Evolutionary conservation across 139 green algal genomes (phyloP).

Genomic region (Asterochloris sp.): DNA sequence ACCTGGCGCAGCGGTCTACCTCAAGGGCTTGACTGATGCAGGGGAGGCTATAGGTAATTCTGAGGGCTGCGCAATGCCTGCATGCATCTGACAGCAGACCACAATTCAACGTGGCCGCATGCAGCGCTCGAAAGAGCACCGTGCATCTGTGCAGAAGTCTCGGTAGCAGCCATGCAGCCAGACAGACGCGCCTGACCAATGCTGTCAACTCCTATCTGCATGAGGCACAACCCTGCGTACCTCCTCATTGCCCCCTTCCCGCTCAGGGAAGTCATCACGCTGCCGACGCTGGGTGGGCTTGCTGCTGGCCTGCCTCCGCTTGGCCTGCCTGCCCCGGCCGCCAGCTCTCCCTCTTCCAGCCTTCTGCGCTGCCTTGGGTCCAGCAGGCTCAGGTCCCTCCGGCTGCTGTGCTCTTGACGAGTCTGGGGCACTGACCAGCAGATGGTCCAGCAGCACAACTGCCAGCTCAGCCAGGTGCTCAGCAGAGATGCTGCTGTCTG

Average conservation of each 20-base stretch:
- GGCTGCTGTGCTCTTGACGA: neutral
- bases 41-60: neutral
- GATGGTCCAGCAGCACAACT: neutral
- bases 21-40: neutral
- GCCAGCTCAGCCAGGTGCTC: neutral
- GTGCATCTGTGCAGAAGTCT: no score
- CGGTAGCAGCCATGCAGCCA: no score
- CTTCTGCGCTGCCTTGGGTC: slow-evolving; percentile 3
- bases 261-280: neutral
- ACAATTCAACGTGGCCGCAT: neutral
- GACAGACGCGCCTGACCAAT: no score
- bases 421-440: neutral
- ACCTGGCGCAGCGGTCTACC: neutral
- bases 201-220: no score
- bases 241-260: no score
- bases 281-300: neutral
- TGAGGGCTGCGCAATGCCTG: neutral
- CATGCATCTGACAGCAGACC: neutral
- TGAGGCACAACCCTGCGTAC: no score
- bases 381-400: neutral
- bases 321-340: neutral
- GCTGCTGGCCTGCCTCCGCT: neutral
- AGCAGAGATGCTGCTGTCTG: neutral
- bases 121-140: neutral
- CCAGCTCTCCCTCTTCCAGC: neutral